Evolutionary conservation across 768 basidiomycete genomes (phyloP).

Genomic region (Leccinum ochraceum): DNA sequence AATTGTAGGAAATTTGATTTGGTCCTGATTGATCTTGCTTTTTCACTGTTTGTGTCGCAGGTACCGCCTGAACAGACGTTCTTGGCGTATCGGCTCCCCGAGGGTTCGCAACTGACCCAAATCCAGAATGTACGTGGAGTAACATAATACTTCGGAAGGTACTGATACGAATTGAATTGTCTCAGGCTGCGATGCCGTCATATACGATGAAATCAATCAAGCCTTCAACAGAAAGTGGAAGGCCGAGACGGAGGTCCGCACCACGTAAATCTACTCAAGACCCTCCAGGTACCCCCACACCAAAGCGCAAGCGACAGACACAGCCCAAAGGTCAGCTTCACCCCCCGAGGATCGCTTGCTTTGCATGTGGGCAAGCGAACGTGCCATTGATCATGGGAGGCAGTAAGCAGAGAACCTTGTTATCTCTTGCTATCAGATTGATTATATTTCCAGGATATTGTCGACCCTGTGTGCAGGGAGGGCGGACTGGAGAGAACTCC

Average conservation of each 20-base stretch:
- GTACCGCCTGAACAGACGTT: conserved; percentile 48
- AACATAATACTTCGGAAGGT: background rate
- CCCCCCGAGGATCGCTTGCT: conserved; percentile 53
- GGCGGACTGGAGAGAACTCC: conserved; percentile 40
- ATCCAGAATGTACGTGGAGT: conserved; percentile 52
- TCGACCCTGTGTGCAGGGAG: conserved; percentile 63
- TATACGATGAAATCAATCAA: conserved; percentile 61
- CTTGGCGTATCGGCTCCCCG: conserved; percentile 56
- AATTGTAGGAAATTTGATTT: conserved; percentile 39
- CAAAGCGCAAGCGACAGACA: conserved; percentile 44
- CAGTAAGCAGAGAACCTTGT: conserved; percentile 45
- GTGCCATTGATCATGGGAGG: conserved; percentile 79
- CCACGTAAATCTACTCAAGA: conserved; percentile 34
- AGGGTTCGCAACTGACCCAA: conserved; percentile 56
- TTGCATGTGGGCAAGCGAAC: conserved; percentile 62
- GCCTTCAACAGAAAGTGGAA: conserved; percentile 43
- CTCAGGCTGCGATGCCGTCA: conserved; percentile 45
- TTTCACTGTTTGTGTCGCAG: conserved; percentile 27
- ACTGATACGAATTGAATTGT: background rate
- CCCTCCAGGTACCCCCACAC: conserved; percentile 16
- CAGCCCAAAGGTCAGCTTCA: conserved; percentile 36
- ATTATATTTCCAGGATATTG: conserved; percentile 54
- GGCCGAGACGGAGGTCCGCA: conserved; percentile 37
- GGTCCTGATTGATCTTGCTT: background rate
- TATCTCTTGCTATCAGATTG: background rate